phyloP scores from a whole-genome alignment of 1,284 basidiomycete genomes.

The Boletus hoseneyae region DNA sequence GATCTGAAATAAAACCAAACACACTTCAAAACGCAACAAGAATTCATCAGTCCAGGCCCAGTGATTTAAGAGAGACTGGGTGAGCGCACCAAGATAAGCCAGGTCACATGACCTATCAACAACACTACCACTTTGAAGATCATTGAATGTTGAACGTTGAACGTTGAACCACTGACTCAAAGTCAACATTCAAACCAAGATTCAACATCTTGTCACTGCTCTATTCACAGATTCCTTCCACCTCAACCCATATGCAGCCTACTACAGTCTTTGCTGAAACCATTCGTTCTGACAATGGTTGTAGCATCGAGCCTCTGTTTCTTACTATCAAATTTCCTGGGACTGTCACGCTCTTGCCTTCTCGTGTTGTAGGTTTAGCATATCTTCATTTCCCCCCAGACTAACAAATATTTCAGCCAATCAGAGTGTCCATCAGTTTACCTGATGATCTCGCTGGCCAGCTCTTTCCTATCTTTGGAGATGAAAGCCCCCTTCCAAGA shows the following conservation, averaged over 20 bases:
- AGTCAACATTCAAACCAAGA: no score
- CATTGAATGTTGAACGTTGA: no score
- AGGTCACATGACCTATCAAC: no score
- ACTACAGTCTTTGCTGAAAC: background rate
- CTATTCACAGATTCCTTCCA: no score
- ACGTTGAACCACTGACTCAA: no score
- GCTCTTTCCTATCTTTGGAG: background rate
- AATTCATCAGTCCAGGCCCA: no score
- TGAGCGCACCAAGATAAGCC: no score
- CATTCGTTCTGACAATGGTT: background rate
- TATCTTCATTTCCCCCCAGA: background rate
- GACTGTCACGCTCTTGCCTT: background rate
- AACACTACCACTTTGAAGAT: no score
- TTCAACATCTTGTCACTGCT: no score
- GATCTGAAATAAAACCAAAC: no score
- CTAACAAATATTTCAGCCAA: slow-evolving; percentile 1
- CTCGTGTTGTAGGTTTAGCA: background rate
- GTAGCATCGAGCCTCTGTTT: background rate
- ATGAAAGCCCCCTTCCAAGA: background rate
- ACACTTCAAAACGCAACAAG: no score
- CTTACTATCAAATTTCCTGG: slow-evolving; percentile 1
- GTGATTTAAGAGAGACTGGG: no score
- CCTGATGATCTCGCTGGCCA: background rate
- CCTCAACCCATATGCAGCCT: background rate
- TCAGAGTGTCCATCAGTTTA: slow-evolving; percentile 1